phyloP scores from a whole-genome alignment of 805 yeast genomes.

The Nakazawaea ambrosiae region DNA sequence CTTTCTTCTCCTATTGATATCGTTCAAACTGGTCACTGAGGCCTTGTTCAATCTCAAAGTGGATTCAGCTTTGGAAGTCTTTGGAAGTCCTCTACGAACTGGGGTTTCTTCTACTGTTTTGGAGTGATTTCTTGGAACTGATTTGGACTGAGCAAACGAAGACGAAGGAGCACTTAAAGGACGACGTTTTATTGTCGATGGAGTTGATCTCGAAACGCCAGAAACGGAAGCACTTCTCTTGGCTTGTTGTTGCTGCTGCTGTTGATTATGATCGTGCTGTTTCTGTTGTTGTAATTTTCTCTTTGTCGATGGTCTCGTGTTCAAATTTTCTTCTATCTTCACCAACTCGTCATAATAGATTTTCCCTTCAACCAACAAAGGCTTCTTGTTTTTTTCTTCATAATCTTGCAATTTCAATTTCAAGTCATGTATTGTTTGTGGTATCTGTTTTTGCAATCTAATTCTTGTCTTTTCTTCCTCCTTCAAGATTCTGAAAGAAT shows the following conservation, averaged over 20 bases:
- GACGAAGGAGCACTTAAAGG: constrained; percentile 6
- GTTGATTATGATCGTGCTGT: neutral
- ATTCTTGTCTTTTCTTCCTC: constrained; percentile 77
- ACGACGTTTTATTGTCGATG: constrained; percentile 4
- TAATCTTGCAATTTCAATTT: constrained; percentile 39
- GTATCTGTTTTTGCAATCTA: constrained; percentile 59
- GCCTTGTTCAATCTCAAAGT: constrained; percentile 9
- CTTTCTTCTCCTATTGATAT: constrained; percentile 1
- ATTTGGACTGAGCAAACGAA: constrained; percentile 2
- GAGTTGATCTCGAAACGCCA: neutral
- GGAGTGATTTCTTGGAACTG: constrained; percentile 2
- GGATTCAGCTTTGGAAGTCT: neutral
- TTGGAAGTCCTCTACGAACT: constrained; percentile 6
- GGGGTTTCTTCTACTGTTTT: constrained; percentile 9
- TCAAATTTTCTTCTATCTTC: constrained; percentile 24
- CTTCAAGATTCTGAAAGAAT: constrained; percentile 70
- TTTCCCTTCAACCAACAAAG: constrained; percentile 40
- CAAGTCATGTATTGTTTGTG: constrained; percentile 50
- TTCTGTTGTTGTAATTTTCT: constrained; percentile 15
- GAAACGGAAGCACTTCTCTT: constrained; percentile 6
- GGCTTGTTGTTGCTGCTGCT: constrained; percentile 1
- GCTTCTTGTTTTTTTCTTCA: constrained; percentile 33
- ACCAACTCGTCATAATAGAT: constrained; percentile 34
- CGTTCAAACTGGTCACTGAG: constrained; percentile 1
- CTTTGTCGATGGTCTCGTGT: constrained; percentile 18